A percentile compares a stretch with the other conserved stretches of the same genome.
These are phyloP conservation scores for Astraeus odoratus DNA, from an alignment of 768 basidiomycete genomes.

Conservation along the genomic window DNA sequence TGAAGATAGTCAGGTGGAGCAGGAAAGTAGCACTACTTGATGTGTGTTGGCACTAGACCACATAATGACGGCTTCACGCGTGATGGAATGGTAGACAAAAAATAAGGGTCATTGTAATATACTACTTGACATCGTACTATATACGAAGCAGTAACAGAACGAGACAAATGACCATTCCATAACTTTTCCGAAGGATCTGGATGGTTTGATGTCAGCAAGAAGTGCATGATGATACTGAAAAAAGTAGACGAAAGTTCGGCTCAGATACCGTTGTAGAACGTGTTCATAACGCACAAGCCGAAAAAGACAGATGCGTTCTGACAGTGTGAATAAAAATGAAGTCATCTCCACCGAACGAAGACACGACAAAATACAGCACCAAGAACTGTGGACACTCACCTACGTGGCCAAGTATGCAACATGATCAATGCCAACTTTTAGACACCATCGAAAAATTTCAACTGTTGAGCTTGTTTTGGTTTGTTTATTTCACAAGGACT, in stretches of 20 bases:
- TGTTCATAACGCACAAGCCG: constrained; percentile 43
- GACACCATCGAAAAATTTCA: too few relatives aligned
- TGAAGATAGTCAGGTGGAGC: not conserved
- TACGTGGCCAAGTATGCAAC: too few relatives aligned
- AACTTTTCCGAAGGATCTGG: not conserved
- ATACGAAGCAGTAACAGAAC: too few relatives aligned
- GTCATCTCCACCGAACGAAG: constrained; percentile 40
- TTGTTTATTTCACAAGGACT: constrained; percentile 13
- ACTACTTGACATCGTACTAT: too few relatives aligned
- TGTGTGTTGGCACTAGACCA: too few relatives aligned
- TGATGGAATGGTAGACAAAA: too few relatives aligned
- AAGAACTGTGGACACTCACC: not conserved
- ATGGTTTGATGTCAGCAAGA: not conserved
- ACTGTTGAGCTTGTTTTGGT: constrained; percentile 5
- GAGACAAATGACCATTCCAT: too few relatives aligned
- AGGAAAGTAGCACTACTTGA: not conserved
- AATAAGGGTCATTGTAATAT: too few relatives aligned
- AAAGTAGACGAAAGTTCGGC: constrained; percentile 18
- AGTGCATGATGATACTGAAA: not conserved
- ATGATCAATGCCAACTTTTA: too few relatives aligned
- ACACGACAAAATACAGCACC: constrained; percentile 15
- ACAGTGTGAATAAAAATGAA: constrained; percentile 65
- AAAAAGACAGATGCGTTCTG: constrained; percentile 43
- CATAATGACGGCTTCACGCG: too few relatives aligned
- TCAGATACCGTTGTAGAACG: constrained; percentile 87